A percentile compares a stretch with the other conserved stretches of the same genome.
phyloP scores from a whole-genome alignment of 2,329 filamentous ascomycete species.

The Xylaria sp. region DNA sequence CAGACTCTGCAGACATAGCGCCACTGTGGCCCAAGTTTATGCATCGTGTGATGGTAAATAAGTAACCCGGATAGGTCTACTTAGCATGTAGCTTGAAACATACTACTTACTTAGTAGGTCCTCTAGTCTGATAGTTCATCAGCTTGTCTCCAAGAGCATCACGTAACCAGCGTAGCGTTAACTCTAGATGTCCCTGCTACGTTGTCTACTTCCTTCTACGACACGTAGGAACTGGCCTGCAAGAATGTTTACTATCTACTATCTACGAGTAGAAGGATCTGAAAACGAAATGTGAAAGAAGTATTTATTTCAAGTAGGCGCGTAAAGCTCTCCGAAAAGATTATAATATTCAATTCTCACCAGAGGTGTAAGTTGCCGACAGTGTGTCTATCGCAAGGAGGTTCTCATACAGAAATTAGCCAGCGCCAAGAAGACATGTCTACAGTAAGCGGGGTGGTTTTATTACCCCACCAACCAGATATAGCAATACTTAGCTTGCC shows the following conservation, averaged over 20 bases:
- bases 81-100: neutral
- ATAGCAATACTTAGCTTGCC: neutral
- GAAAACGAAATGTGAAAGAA: neutral
- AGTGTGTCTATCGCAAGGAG: neutral
- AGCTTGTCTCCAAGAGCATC: no score
- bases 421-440: neutral
- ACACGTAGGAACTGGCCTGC: neutral
- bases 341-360: neutral
- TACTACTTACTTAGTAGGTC: neutral
- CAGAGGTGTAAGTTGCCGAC: neutral
- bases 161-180: neutral
- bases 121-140: no score
- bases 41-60: neutral
- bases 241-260: neutral
- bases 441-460: slow-evolving; percentile 6
- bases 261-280: neutral
- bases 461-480: slow-evolving; percentile 23
- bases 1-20: neutral
- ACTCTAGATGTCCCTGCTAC: neutral
- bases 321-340: neutral
- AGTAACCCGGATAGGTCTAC: neutral
- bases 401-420: neutral
- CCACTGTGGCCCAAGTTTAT: neutral
- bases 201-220: neutral
- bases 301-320: neutral